phyloP scores from a whole-genome alignment of 1,284 basidiomycete genomes.

The Sanghuangporus weigelae region DNA sequence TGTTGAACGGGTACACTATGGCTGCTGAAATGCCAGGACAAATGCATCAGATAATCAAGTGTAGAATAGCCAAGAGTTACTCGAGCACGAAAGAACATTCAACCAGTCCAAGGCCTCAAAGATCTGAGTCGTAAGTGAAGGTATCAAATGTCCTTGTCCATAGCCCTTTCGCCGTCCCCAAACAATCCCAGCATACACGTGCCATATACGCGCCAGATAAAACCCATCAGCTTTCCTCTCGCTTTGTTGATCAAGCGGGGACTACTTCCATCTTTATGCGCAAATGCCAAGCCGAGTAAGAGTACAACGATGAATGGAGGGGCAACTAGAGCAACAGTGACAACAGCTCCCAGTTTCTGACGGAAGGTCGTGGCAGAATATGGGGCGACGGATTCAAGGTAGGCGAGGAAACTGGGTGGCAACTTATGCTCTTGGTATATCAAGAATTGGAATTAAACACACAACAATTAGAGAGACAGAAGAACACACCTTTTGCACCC shows the following conservation, averaged over 20 bases:
- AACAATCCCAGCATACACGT: conserved; percentile 4
- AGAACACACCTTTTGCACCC: conserved; percentile 14
- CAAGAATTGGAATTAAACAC: background rate
- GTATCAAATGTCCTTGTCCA: background rate
- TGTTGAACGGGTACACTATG: no score
- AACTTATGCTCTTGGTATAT: conserved; percentile 7
- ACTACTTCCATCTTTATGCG: background rate
- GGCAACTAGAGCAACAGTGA: conserved; percentile 7
- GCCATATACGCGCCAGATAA: conserved; percentile 12
- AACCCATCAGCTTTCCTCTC: background rate
- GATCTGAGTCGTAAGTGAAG: no score
- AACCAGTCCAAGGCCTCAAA: no score
- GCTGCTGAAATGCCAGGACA: background rate
- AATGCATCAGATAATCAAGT: background rate
- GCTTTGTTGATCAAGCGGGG: conserved; percentile 6
- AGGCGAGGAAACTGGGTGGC: conserved; percentile 7
- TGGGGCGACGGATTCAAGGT: conserved; percentile 4
- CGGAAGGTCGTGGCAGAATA: conserved; percentile 6
- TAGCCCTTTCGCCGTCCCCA: conserved; percentile 13
- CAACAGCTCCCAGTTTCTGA: conserved; percentile 10
- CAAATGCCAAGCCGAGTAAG: background rate
- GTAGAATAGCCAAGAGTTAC: no score
- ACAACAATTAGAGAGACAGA: background rate
- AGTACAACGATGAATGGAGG: background rate
- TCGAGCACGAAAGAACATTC: no score